phyloP scores from a whole-genome alignment of 192 early-diverging fungal genomes.

The Jimgerdemannia lactiflua region DNA sequence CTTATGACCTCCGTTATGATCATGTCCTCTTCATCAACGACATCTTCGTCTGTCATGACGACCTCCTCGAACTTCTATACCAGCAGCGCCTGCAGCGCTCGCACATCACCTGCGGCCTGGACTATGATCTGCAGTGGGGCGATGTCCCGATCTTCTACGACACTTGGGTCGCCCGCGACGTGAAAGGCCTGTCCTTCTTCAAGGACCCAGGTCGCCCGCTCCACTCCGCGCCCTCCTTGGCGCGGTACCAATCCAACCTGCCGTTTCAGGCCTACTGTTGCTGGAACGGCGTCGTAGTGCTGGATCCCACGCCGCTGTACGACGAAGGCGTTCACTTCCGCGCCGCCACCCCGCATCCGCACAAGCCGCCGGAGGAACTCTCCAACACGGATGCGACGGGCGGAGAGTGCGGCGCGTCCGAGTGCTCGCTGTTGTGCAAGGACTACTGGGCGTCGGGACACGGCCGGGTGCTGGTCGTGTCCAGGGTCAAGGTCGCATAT shows the following conservation, averaged over 20 bases:
- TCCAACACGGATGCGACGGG: conserved; percentile 18
- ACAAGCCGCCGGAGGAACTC: conserved; percentile 5
- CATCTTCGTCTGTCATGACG: conserved; percentile 37
- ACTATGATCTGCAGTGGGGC: conserved; percentile 29
- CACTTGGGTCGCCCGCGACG: conserved; percentile 45
- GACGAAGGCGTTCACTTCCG: not conserved
- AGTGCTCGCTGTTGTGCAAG: conserved; percentile 48
- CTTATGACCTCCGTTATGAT: not conserved
- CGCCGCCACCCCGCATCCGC: not conserved
- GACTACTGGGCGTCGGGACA: conserved; percentile 38
- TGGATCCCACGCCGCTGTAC: conserved; percentile 33
- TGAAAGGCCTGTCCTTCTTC: conserved; percentile 38
- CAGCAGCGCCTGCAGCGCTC: conserved; percentile 27
- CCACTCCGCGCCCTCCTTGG: not conserved
- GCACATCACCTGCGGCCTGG: conserved; percentile 39
- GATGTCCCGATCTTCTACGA: conserved; percentile 39
- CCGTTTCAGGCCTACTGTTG: conserved; percentile 49
- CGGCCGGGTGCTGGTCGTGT: conserved; percentile 34
- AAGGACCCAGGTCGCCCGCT: conserved; percentile 23
- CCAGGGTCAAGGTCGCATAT: conserved; percentile 42
- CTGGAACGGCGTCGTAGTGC: conserved; percentile 44
- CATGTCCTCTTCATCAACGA: conserved; percentile 40
- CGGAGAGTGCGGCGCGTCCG: conserved; percentile 44
- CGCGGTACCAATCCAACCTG: conserved; percentile 15
- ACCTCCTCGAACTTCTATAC: conserved; percentile 34